Conservation (phyloP, 2,329 filamentous ascomycete genomes). For the Tolypocladium pustulatum region DNA sequence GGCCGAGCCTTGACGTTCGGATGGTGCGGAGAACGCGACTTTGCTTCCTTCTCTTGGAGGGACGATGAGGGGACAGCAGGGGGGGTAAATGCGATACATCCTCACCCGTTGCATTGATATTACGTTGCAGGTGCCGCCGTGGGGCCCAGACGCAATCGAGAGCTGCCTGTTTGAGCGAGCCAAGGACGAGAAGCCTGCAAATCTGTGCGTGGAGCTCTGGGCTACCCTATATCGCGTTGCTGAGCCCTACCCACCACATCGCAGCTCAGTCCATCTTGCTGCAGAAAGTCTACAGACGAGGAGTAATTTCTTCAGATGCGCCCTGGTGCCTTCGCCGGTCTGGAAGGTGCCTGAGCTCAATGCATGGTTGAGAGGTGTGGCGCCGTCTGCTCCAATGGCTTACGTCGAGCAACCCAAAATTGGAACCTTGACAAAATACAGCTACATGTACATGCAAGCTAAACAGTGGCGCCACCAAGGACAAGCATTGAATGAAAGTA, state of each 20-base stretch:
- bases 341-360: not conserved
- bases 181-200: too few species aligned
- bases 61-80: not conserved
- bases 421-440: not conserved
- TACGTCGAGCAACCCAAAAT: not conserved
- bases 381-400: not conserved
- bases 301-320: too few species aligned
- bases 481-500: not conserved
- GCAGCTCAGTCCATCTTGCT: too few species aligned
- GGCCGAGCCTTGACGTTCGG: not conserved
- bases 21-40: not conserved
- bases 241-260: not conserved
- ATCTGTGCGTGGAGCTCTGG: too few species aligned
- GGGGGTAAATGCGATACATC: not conserved
- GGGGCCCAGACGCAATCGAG: not conserved
- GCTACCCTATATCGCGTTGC: not conserved
- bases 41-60: not conserved
- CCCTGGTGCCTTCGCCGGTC: not conserved
- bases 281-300: too few species aligned
- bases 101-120: not conserved
- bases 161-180: not conserved
- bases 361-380: not conserved
- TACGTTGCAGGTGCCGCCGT: not conserved
- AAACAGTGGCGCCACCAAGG: not conserved
- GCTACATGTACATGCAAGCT: not conserved